These are phyloP conservation scores for Cicer chorassanicum DNA, from an alignment of 306 rosid genomes.

Conservation along the genomic window DNA sequence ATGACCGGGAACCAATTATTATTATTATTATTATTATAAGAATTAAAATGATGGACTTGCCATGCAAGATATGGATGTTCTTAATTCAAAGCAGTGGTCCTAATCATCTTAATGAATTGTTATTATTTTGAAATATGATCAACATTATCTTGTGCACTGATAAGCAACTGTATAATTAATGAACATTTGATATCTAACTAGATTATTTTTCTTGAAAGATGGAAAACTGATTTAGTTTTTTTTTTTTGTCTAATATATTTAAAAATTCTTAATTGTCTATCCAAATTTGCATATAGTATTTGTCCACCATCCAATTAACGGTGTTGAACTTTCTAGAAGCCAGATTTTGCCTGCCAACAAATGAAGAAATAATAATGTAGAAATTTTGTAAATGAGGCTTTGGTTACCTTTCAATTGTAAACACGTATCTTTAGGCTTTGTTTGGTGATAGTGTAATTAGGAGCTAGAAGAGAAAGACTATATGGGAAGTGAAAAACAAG, in stretches of 20 bases:
- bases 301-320: not conserved
- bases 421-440: not conserved
- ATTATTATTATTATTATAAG: not conserved
- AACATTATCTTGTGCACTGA: constrained; percentile 19
- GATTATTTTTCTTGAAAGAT: constrained; percentile 23
- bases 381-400: constrained; percentile 4
- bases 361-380: not conserved
- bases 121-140: constrained; percentile 36
- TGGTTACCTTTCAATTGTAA: not conserved
- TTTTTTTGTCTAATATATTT: constrained; percentile 22
- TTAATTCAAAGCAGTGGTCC: constrained; percentile 18
- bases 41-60: constrained; percentile 32
- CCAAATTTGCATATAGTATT: constrained; percentile 14
- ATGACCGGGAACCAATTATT: constrained; percentile 1
- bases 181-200: constrained; percentile 17
- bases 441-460: not conserved
- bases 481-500: constrained; percentile 5
- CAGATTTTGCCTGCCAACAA: constrained; percentile 6
- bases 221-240: not conserved
- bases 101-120: constrained; percentile 8
- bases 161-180: constrained; percentile 29
- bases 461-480: not conserved
- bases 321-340: constrained; percentile 16
- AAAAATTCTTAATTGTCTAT: constrained; percentile 10
- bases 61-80: constrained; percentile 33